These are phyloP conservation scores for Globisporangium paddicum DNA, from an alignment of 352 stramenopile genomes.

Conservation along the genomic window DNA sequence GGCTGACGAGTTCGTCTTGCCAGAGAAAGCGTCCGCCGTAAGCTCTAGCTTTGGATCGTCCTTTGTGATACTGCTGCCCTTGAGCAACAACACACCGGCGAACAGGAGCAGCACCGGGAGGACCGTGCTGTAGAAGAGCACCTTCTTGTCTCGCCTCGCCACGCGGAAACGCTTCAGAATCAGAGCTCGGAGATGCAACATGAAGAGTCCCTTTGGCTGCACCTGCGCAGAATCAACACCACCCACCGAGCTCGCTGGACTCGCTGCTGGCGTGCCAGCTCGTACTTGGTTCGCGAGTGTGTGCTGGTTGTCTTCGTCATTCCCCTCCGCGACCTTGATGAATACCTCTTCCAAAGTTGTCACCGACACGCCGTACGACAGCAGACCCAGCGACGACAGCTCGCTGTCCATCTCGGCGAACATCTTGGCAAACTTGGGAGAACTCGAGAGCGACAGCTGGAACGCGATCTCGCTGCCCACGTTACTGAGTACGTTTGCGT, in stretches of 20 bases:
- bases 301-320: constrained; percentile 44
- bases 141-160: constrained; percentile 86
- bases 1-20: no score
- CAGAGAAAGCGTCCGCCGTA: no score
- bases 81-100: constrained; percentile 55
- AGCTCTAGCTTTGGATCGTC: no score
- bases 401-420: constrained; percentile 35
- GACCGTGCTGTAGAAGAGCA: constrained; percentile 58
- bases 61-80: no score
- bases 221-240: no score
- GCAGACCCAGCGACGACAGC: constrained; percentile 40
- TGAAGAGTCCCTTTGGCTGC: constrained; percentile 24
- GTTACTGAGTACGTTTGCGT: constrained; percentile 70
- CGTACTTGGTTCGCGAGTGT: no score
- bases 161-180: constrained; percentile 84
- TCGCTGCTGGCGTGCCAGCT: no score
- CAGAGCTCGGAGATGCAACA: constrained; percentile 77
- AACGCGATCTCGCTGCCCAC: constrained; percentile 78
- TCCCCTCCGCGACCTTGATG: constrained; percentile 80
- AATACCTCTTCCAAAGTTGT: constrained; percentile 90
- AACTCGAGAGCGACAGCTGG: constrained; percentile 66
- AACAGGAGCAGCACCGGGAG: no score
- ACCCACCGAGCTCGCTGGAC: no score
- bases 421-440: constrained; percentile 51
- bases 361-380: constrained; percentile 86